Evolutionary conservation across 225 moss, liverwort and hornwort genomes (phyloP), one percentile per base, ranked within the genome.

Genomic region (Polytrichum commune): DNA sequence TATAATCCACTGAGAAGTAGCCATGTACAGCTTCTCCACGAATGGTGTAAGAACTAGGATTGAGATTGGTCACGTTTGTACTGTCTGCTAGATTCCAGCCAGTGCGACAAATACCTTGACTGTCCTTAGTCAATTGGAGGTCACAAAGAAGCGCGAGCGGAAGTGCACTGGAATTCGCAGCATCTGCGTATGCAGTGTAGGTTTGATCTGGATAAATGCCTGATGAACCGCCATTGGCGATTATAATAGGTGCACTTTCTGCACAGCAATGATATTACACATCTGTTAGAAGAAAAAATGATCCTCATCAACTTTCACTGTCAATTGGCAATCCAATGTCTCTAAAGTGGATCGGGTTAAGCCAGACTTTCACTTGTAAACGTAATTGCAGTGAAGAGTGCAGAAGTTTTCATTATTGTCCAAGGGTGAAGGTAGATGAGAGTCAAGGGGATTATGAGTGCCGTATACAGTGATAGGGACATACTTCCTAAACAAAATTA

Each of bases 161-260:
- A 20, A 78, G 75, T 60, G 77, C 29, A 63, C 77, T 79, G 63
- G 73, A 27, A 5, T 64, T 56, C 6, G 82, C 18, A 4, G 89
- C 86, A 58, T 83, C 79, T 13, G 1, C 1, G 29, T 86, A 89
- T 19, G 89, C 86, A 1, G 3, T 0, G 20, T 0, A 0, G 16
- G 86, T 84, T 74, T 89, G 89, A 27, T 82, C 89, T 28, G 89
- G 89, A 60, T 79, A 86, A 0, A 89, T 72, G 54, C 89, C 89
- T 62, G 89, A 86, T 7, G 77, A 77, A 27, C 89, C 89, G 64
- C 89, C 89, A 71, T 82, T 77, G 28, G 89, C 89, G 65, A 89
- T 69, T 18, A 89, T 73, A 19, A 86, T 2, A 25, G 89, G 89
- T 9, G 89, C 58, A 0, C 9, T 18, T 5, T 83, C 89, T 89